Evolutionary conservation across 805 yeast species (phyloP).

Genomic region (Schwanniomyces polymorphus): DNA sequence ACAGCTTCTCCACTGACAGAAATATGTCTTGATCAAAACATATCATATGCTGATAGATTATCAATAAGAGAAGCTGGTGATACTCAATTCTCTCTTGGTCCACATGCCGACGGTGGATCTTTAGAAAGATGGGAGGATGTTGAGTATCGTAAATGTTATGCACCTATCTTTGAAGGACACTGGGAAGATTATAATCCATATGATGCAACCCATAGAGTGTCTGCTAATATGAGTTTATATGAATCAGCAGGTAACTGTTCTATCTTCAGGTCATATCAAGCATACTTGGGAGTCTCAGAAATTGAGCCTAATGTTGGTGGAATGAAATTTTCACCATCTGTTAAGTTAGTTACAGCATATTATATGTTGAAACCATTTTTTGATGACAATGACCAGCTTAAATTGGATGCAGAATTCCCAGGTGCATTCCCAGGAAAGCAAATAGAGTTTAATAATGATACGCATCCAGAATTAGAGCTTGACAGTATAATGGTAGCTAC

Average conservation of each 20-base stretch:
- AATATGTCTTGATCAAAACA: conserved; percentile 28
- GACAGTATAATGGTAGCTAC: conserved; percentile 26
- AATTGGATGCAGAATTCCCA: conserved; percentile 32
- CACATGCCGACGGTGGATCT: conserved; percentile 42
- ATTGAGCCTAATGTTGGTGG: conserved; percentile 43
- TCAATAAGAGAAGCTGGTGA: conserved; percentile 42
- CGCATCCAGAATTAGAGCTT: conserved; percentile 37
- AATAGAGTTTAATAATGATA: conserved; percentile 23
- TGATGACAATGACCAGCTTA: conserved; percentile 25
- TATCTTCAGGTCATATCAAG: conserved; percentile 44
- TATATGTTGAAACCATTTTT: conserved; percentile 41
- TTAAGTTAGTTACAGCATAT: conserved; percentile 38
- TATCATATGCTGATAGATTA: conserved; percentile 42
- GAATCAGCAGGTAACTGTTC: conserved; percentile 21
- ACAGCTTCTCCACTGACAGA: conserved; percentile 21
- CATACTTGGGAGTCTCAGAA: conserved; percentile 43
- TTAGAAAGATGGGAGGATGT: conserved; percentile 48
- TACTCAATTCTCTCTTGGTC: conserved; percentile 24
- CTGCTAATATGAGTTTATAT: conserved; percentile 32
- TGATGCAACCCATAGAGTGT: conserved; percentile 31
- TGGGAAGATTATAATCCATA: conserved; percentile 47
- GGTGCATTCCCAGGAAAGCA: conserved; percentile 39
- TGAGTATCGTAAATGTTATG: conserved; percentile 33
- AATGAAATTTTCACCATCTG: conserved; percentile 32
- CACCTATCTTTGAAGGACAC: conserved; percentile 32